Evolutionary conservation across 164 flowering plant species (phyloP), one percentile per base, ranked within the genome.

Genomic region (Protea cynaroides): DNA sequence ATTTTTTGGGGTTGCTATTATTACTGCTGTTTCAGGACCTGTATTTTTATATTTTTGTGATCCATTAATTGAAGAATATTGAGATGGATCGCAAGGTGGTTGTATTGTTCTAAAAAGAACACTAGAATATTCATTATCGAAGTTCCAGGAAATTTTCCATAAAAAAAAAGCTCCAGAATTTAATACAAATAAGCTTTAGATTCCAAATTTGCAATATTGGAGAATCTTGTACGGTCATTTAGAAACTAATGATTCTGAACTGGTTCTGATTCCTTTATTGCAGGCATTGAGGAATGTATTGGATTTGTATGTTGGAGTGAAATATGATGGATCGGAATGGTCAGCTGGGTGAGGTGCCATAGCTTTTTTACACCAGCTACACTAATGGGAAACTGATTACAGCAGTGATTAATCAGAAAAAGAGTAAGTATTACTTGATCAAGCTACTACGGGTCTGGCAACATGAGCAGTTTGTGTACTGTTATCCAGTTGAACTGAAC

Each of bases 241-340:
- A 49, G 52, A 29, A 10, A 52, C n/a, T 38, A 22, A 25, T n/a
- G 8, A 46, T 68, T 8, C 52, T 14, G 1, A 2, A 25, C 9
- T 18, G 50, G n/a, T 23, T 29, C 34, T 18, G 18, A 1, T 49
- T 25, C 13, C 9, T 21, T 58, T 37, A 11, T 55, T 76, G 69
- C 89, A 94, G 98, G 95, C 87, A 58, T 86, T 84, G 74, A 81
- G 70, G 66, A 87, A 80, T 75, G 91, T 90, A 29, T 60, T 94
- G 77, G 88, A 81, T 58, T 76, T 82, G 68, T 83, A 81, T 62
- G 24, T 87, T 77, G 96, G 92, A 57, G 80, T 80, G 38, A 77
- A 72, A 25, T 63, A 75, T 65, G 80, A 78, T 46, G 69, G 75
- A 50, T 65, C 71, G 54, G 72, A 74, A 62, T 69, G 63, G 57